These are phyloP conservation scores for Friedmanniomyces endolithicus DNA, from an alignment of 495 filamentous ascomycete species.

Conservation along the genomic window DNA sequence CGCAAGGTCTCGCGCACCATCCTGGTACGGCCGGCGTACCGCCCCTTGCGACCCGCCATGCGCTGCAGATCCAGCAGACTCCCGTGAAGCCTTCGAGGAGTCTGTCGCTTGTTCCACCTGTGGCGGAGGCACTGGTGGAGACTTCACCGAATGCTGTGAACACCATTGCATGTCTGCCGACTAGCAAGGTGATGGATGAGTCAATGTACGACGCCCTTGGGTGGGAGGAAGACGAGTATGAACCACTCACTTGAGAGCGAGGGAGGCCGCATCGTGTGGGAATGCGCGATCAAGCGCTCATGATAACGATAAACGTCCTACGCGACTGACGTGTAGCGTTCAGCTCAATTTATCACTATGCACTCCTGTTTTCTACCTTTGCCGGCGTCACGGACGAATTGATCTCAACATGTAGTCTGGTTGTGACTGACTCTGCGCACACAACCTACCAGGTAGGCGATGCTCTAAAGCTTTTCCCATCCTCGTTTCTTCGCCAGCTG, in stretches of 20 bases:
- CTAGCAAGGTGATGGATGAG: slow-evolving; percentile 16
- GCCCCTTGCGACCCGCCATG: slow-evolving; percentile 13
- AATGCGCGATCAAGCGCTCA: too few species aligned
- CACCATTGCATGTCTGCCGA: slow-evolving; percentile 8
- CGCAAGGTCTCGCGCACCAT: slow-evolving; percentile 19
- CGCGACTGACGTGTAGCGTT: too few species aligned
- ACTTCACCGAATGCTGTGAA: slow-evolving; percentile 1
- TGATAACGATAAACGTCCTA: too few species aligned
- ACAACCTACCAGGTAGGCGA: not conserved
- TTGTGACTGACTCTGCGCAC: too few species aligned
- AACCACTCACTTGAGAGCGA: slow-evolving; percentile 26
- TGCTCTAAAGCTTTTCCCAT: slow-evolving; percentile 16
- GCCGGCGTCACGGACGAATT: too few species aligned
- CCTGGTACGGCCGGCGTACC: slow-evolving; percentile 6
- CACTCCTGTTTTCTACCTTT: too few species aligned
- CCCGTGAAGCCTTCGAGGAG: slow-evolving; percentile 5
- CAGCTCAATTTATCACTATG: too few species aligned
- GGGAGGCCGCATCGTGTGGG: too few species aligned
- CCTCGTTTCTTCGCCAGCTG: slow-evolving; percentile 14
- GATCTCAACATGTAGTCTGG: too few species aligned
- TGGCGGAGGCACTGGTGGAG: not conserved
- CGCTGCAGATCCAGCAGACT: slow-evolving; percentile 1
- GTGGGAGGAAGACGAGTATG: slow-evolving; percentile 61
- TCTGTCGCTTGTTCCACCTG: not conserved
- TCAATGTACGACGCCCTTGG: slow-evolving; percentile 61